These are phyloP conservation scores for Phytophthora melonis DNA, from an alignment of 352 stramenopile species.

Conservation along the genomic window DNA sequence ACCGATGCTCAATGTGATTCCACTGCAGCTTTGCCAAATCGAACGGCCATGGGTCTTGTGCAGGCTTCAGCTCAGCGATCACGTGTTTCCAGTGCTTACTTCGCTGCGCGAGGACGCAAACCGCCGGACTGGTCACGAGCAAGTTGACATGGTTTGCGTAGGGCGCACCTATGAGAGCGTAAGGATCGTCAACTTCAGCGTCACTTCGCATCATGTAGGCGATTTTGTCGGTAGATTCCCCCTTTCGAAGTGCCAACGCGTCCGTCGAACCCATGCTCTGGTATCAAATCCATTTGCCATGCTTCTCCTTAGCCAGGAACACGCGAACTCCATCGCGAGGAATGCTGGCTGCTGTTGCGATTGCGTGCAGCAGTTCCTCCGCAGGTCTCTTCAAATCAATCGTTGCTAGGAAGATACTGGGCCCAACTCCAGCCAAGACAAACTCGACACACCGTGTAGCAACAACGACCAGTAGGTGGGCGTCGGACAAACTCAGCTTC, in stretches of 20 bases:
- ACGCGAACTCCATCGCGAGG: neutral
- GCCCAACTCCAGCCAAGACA: neutral
- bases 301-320: neutral
- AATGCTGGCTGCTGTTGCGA: neutral
- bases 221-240: neutral
- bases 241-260: neutral
- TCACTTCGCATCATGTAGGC: neutral
- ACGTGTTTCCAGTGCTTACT: neutral
- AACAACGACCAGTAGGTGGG: neutral
- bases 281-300: neutral
- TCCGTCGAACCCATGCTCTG: neutral
- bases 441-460: neutral
- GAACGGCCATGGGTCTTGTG: neutral
- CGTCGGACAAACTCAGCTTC: neutral
- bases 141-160: neutral
- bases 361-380: neutral
- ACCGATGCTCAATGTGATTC: neutral
- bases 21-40: neutral
- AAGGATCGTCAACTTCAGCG: neutral
- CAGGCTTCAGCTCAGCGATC: neutral
- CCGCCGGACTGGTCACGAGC: neutral
- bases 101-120: neutral
- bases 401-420: neutral
- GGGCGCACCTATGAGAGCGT: neutral
- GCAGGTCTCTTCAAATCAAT: neutral